Evolutionary conservation across 805 yeast species (phyloP).

Genomic region (Brettanomyces sp.): DNA sequence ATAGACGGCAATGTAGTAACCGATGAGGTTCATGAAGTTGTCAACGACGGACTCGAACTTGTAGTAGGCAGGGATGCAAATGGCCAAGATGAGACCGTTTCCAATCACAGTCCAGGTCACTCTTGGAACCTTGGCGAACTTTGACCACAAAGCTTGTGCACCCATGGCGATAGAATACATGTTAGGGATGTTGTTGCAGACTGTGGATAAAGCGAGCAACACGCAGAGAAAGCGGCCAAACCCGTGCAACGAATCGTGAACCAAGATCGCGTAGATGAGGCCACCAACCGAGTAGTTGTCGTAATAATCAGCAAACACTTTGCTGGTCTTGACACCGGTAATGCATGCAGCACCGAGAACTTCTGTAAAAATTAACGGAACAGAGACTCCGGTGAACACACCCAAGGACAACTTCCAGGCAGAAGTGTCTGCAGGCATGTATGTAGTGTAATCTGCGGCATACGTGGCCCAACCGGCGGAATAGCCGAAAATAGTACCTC

Average conservation of each 20-base stretch:
- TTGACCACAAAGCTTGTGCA: conserved; percentile 78
- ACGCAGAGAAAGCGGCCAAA: conserved; percentile 90
- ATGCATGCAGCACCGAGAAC: conserved; percentile 82
- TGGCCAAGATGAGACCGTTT: conserved; percentile 69
- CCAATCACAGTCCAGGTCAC: conserved; percentile 72
- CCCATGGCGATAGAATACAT: conserved; percentile 85
- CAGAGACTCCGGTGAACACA: conserved; percentile 51
- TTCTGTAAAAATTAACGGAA: conserved; percentile 67
- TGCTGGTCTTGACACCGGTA: conserved; percentile 47
- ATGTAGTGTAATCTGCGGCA: conserved; percentile 87
- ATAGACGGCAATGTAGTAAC: conserved; percentile 85
- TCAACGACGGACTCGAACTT: conserved; percentile 63
- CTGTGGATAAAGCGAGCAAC: conserved; percentile 72
- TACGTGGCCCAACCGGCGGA: conserved; percentile 94
- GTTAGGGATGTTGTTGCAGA: conserved; percentile 88
- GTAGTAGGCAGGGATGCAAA: conserved; percentile 84
- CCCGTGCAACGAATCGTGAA: conserved; percentile 71
- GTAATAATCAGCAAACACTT: conserved; percentile 43
- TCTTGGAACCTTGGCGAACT: conserved; percentile 70
- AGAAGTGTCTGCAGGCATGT: conserved; percentile 62
- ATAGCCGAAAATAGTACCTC: conserved; percentile 76
- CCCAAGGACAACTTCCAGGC: conserved; percentile 52
- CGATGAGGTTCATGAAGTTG: conserved; percentile 85
- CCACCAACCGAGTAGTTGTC: conserved; percentile 63
- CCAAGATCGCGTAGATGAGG: conserved; percentile 67